phyloP scores from a whole-genome alignment of 2,329 filamentous ascomycete genomes.

The Colletotrichum lindemuthianum region DNA sequence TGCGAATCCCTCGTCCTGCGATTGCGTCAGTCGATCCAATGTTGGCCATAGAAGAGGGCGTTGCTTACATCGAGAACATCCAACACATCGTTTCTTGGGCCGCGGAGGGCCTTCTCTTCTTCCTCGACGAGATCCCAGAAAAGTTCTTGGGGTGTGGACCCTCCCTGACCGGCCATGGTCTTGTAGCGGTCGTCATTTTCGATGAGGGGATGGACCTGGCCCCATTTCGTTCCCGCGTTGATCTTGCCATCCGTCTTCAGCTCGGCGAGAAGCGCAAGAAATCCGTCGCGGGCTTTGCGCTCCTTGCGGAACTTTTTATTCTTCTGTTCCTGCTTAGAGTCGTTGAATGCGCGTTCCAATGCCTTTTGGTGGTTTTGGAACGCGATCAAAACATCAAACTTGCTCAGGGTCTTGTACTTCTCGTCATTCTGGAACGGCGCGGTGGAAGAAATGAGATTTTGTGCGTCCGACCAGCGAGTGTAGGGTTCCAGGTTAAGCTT shows the following conservation, averaged over 20 bases:
- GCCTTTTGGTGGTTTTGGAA: conserved; percentile 97
- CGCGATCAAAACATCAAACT: conserved; percentile 88
- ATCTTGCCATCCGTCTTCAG: conserved; percentile 81
- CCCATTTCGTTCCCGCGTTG: conserved; percentile 92
- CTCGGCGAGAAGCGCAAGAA: conserved; percentile 78
- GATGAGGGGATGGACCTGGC: conserved; percentile 77
- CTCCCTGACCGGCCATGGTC: conserved; percentile 83
- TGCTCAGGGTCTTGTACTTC: conserved; percentile 86
- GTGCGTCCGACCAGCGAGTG: conserved; percentile 92
- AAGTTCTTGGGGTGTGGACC: conserved; percentile 87
- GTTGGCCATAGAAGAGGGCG: neutral
- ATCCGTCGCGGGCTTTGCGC: conserved; percentile 86
- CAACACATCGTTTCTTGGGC: conserved; percentile 82
- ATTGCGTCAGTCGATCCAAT: conserved; percentile 48
- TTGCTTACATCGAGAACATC: conserved; percentile 84
- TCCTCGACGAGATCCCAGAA: conserved; percentile 98
- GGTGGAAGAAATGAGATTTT: conserved; percentile 81
- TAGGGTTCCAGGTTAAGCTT: conserved; percentile 89
- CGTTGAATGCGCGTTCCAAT: conserved; percentile 91
- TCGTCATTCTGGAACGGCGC: conserved; percentile 81
- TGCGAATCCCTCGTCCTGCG: conserved; percentile 89
- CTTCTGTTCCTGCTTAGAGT: conserved; percentile 88
- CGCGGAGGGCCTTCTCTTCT: conserved; percentile 87
- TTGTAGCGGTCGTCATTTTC: conserved; percentile 84
- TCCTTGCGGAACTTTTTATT: conserved; percentile 82